Evolutionary conservation across 768 basidiomycete genomes (phyloP), one percentile per base, ranked within the genome.

Genomic region (Collybia nuda): DNA sequence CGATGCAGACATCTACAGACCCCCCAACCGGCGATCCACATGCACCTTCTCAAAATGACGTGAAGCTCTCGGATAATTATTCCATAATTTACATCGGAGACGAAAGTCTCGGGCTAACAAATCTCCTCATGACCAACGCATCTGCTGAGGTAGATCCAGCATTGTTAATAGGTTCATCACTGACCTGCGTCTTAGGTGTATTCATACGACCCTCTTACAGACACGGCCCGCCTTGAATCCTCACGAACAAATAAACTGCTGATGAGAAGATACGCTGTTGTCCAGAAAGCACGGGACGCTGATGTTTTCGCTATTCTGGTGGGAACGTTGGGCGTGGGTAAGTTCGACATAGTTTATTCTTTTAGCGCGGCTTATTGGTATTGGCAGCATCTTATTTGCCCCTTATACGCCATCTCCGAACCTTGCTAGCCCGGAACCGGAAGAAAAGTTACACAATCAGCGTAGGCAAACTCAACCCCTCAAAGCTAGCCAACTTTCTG

Each of bases 281-380:
- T 98, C 4, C 94, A 96, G 63, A 86, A 84, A 57, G 93, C 96
- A 2, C 80, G 91, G 39, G 89, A 94, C 56, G 88, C 94, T 0
- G 94, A 98, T 57, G 90, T 98, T 0, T 91, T 97, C 55, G 97
- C 95, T 0, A 93, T 98, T 40, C 82, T 98, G 3, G 89, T 98
- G 1, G 95, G 94, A 9, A 97, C 95, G 1, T 79, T 98, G 12
- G 94, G 95, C 39, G 88, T 97, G 24, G 82, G 90, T 91, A 44
- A 52, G 83, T 65, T 52, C 26, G 14, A 22, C 22, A 11, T 44
- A 29, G 14, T 38, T 22, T 41, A 65, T n/a, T 37, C 26, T 37
- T 40, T 28, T 43, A 24, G 11, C 47, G 4, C 35, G 42, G 44
- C 6, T 9, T 35, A 19, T 18, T 19, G 24, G n/a, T 43, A n/a